phyloP scores from a whole-genome alignment of 768 basidiomycete species.

The Pleurotus tuoliensis region DNA sequence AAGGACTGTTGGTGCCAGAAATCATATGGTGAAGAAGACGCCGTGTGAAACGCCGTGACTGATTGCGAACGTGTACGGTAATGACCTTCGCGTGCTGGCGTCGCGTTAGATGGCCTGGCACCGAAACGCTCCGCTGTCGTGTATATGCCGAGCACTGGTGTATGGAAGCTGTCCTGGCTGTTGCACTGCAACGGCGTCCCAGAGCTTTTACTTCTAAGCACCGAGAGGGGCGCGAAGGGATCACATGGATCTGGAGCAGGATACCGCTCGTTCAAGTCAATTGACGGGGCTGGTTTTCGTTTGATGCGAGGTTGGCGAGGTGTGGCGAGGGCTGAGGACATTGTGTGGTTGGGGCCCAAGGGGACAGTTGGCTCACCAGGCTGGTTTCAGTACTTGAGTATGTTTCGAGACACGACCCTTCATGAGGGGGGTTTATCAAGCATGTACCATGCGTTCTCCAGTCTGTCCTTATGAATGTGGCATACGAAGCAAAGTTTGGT shows the following conservation, averaged over 20 bases:
- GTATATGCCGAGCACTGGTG: neutral
- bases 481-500: neutral
- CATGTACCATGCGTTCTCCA: slow-evolving; percentile 5
- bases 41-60: slow-evolving; percentile 1
- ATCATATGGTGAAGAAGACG: slow-evolving; percentile 4
- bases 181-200: slow-evolving; percentile 29
- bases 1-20: slow-evolving; percentile 8
- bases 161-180: slow-evolving; percentile 3
- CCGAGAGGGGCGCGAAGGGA: slow-evolving; percentile 67
- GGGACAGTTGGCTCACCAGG: neutral
- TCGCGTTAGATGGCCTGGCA: slow-evolving; percentile 1
- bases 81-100: slow-evolving; percentile 4
- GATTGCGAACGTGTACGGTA: slow-evolving; percentile 8
- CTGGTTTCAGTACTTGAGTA: neutral
- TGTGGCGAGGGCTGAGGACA: neutral
- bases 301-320: slow-evolving; percentile 26
- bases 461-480: slow-evolving; percentile 7
- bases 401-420: neutral
- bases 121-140: neutral
- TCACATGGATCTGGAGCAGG: slow-evolving; percentile 65
- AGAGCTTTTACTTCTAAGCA: slow-evolving; percentile 56
- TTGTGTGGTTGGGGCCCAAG: neutral
- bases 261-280: slow-evolving; percentile 51
- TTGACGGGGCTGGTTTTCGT: slow-evolving; percentile 56
- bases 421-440: slow-evolving; percentile 3